Base-by-base conservation (phyloP, 805 yeast species). In the Candida berthetii region DNA sequence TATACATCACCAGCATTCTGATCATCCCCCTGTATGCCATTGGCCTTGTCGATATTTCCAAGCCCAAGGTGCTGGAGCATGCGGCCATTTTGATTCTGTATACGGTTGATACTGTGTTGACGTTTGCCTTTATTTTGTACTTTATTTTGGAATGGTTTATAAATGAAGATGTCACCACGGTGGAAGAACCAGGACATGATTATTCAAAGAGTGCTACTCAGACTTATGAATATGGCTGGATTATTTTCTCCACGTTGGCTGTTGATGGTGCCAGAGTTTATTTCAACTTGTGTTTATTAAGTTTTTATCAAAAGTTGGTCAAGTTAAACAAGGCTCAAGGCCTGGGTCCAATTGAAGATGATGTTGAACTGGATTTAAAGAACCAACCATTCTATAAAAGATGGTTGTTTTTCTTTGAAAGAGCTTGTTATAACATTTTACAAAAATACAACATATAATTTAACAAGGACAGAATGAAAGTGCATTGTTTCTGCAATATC, bases 131-230 rank as follows among this genome's bases (percentile, higher is more conserved):
- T 61, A 85, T 95, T 17, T 48, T 82, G 5, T 84, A 80, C 62
- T 90, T 91, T 57, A 72, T 82, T 6, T 72, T 74, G 40, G 73
- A 78, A 45, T 91, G 97, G 96, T 84, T 88, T 54, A 60, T 66
- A 3, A 77, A 73, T 44, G 79, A 71, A 39, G 60, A 57, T 20
- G 52, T 52, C 16, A 55, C 58, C 8, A 39, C 49, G 16, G 54
- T 50, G 18, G 32, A 42, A 1, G 44, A 42, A 11, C 49, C 52
- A 1, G 56, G 54, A 1, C 57, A 57, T 17, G 60, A 57, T 41
- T 57, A 57, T 28, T 52, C 58, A n/a, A 52, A 57, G 38, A 78
- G 87, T 33, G 91, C 91, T 1, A 68, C 85, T 0, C 76, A 76
- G 39, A 46, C 58, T 1, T 71, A 72, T 46, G 83, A 85, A 55